Conservation (phyloP, 2,329 filamentous ascomycete species). For the Triangularia setosa region DNA sequence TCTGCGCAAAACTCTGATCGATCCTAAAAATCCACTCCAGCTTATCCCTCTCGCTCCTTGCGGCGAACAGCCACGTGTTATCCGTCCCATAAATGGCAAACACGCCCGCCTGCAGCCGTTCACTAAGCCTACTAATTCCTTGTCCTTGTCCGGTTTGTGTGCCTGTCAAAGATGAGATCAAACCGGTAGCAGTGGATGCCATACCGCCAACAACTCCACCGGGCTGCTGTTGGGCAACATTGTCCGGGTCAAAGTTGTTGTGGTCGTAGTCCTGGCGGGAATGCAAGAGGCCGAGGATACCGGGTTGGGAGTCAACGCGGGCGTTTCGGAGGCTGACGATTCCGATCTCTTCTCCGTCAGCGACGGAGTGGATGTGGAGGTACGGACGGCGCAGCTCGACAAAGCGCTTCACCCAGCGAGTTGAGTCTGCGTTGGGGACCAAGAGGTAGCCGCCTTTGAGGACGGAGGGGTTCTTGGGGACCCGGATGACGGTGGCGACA, state of each 20-base stretch:
- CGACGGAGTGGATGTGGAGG: conserved; percentile 80
- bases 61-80: conserved; percentile 93
- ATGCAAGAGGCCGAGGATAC: conserved; percentile 74
- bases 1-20: conserved; percentile 64
- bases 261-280: conserved; percentile 16
- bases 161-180: not conserved
- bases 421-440: conserved; percentile 75
- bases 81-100: conserved; percentile 93
- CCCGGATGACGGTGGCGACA: conserved; percentile 69
- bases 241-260: not conserved
- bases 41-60: conserved; percentile 84
- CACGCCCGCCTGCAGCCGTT: conserved; percentile 64
- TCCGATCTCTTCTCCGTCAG: conserved; percentile 84
- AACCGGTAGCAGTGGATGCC: not conserved
- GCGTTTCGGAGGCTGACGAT: conserved; percentile 86
- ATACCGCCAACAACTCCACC: conserved; percentile 31
- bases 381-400: conserved; percentile 90
- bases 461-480: conserved; percentile 75
- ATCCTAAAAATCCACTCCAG: conserved; percentile 96
- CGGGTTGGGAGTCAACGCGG: conserved; percentile 86
- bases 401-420: conserved; percentile 86
- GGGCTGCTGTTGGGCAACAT: not conserved
- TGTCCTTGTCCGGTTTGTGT: not conserved
- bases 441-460: conserved; percentile 87
- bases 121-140: conserved; percentile 49